Evolutionary conservation across 2,329 filamentous ascomycete genomes (phyloP).

Genomic region (Ophiostoma novo-ulmi): DNA sequence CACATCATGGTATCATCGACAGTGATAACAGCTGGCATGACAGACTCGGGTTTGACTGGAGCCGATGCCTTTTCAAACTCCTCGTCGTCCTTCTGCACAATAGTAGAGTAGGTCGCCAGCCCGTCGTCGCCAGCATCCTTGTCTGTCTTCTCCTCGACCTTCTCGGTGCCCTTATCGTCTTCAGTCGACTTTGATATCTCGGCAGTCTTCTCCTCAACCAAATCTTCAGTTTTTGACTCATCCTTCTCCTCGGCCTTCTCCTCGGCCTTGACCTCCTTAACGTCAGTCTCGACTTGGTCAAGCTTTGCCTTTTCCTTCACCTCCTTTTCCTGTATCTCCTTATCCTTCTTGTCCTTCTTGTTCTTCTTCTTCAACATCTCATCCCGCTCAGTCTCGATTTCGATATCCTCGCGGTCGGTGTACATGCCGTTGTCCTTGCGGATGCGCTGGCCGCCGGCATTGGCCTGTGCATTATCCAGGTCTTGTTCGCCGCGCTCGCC

Average conservation of each 20-base stretch:
- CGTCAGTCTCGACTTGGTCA: constrained; percentile 24
- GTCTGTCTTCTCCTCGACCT: neutral
- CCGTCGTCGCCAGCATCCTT: constrained; percentile 22
- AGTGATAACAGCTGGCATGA: neutral
- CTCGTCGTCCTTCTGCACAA: constrained; percentile 32
- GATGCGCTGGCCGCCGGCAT: constrained; percentile 45
- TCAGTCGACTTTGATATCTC: neutral
- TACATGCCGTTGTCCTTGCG: constrained; percentile 30
- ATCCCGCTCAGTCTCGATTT: constrained; percentile 27
- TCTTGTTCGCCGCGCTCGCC: constrained; percentile 52
- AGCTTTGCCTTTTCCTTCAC: constrained; percentile 26
- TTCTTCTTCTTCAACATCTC: constrained; percentile 27
- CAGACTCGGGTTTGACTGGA: constrained; percentile 15
- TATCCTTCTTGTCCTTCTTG: constrained; percentile 23
- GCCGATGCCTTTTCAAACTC: constrained; percentile 34
- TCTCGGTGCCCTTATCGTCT: neutral
- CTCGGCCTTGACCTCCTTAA: constrained; percentile 30
- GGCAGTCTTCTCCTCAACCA: neutral
- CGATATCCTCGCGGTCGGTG: constrained; percentile 27
- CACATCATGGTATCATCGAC: constrained; percentile 22
- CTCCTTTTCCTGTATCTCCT: constrained; percentile 33
- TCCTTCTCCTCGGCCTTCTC: constrained; percentile 27
- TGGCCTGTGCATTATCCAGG: constrained; percentile 53
- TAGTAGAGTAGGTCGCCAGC: constrained; percentile 29
- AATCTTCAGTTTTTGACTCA: constrained; percentile 1